Conservation (phyloP, 75 land plant genomes). For the Pinus tabuliformis region DNA sequence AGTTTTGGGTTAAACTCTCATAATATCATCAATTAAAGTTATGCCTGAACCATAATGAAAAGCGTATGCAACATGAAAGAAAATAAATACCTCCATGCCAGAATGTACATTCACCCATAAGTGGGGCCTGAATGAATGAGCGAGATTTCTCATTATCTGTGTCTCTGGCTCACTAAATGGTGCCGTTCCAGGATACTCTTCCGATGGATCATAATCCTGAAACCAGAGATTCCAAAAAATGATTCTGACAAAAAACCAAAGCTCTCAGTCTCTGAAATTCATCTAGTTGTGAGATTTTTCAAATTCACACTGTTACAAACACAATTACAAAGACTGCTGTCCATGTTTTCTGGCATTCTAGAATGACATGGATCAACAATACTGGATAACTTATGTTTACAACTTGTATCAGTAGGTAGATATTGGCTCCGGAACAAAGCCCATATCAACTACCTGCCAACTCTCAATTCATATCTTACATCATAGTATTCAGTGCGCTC, state of each 20-base stretch:
- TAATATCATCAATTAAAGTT: background rate
- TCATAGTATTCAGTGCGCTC: background rate
- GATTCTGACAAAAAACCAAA: background rate
- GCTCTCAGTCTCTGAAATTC: background rate
- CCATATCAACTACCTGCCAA: background rate
- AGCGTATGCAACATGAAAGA: background rate
- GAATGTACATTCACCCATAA: conserved; percentile 99
- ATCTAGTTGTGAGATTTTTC: background rate
- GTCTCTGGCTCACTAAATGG: conserved; percentile 98
- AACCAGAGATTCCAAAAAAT: background rate
- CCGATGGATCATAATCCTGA: conserved; percentile 95
- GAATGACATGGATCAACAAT: background rate
- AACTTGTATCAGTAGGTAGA: background rate
- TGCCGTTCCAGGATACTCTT: conserved; percentile 89
- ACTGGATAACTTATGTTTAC: background rate
- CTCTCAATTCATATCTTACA: background rate
- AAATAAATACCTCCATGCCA: conserved; percentile 84
- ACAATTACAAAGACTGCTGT: background rate
- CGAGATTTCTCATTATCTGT: conserved; percentile 75
- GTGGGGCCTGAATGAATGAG: conserved; percentile 79
- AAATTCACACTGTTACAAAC: background rate
- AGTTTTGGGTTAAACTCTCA: background rate
- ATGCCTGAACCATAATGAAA: background rate
- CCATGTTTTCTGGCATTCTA: background rate
- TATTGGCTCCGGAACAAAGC: background rate